A percentile compares a stretch with the other conserved stretches of the same genome.
Conservation (phyloP, 306 rosid genomes). For the Vicia villosa region DNA sequence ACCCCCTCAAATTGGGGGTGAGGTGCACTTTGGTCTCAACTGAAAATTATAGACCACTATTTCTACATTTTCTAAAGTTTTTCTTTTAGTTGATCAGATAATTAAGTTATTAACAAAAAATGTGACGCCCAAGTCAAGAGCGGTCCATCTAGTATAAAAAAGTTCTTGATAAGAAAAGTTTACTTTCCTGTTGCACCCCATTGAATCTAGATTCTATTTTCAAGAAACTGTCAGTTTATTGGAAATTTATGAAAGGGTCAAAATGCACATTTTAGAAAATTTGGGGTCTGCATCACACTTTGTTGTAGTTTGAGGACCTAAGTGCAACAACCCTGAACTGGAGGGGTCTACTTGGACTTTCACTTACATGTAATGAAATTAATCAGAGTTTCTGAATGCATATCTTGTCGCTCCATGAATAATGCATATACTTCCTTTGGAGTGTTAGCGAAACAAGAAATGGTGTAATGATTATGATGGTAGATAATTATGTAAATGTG, state of each 20-base stretch:
- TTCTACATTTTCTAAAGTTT: background rate
- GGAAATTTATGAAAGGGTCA: background rate
- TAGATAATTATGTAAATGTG: background rate
- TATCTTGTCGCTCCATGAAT: slow-evolving; percentile 7
- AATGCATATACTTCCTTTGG: slow-evolving; percentile 8
- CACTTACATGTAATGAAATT: slow-evolving; percentile 10
- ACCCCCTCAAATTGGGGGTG: background rate
- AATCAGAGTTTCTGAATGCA: background rate
- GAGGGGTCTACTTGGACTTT: background rate
- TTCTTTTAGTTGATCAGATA: background rate
- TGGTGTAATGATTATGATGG: background rate
- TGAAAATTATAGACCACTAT: background rate
- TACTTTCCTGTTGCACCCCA: too few species aligned
- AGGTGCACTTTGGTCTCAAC: background rate
- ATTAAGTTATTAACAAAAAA: background rate
- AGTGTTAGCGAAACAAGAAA: background rate
- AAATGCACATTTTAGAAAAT: background rate
- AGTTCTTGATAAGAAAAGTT: too few species aligned
- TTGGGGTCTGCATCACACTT: too few species aligned
- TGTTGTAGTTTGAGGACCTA: background rate
- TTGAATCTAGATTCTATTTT: too few species aligned
- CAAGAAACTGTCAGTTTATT: too few species aligned
- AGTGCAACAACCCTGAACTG: background rate
- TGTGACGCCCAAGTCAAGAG: background rate
- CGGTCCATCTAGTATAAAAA: too few species aligned